Evolutionary conservation across 1,284 basidiomycete species (phyloP).

Genomic region (Cryptococcus sp.): DNA sequence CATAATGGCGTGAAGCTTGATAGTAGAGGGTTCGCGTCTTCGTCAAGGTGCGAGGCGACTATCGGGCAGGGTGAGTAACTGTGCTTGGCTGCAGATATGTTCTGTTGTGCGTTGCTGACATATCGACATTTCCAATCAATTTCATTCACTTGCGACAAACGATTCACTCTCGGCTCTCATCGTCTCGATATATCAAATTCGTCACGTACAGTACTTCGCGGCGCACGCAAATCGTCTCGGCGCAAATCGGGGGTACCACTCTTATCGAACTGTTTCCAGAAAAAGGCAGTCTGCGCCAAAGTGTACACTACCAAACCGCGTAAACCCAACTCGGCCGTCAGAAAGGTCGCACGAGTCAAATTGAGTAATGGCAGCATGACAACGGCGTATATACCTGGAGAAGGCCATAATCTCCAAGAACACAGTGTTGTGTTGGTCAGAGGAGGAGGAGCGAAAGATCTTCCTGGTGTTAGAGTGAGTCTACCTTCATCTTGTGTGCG

Average conservation of each 20-base stretch:
- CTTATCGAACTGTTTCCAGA: constrained; percentile 74
- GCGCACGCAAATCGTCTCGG: constrained; percentile 54
- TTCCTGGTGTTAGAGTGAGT: constrained; percentile 88
- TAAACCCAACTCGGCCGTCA: constrained; percentile 98
- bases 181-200: background rate
- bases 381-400: constrained; percentile 94
- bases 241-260: constrained; percentile 70
- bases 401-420: constrained; percentile 97
- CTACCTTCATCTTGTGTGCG: background rate
- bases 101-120: background rate
- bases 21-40: constrained; percentile 62
- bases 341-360: constrained; percentile 94
- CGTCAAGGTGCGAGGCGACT: constrained; percentile 63
- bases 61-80: constrained; percentile 66
- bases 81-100: too few relatives aligned
- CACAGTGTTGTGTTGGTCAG: constrained; percentile 92
- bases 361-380: constrained; percentile 85
- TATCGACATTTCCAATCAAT: background rate
- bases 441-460: constrained; percentile 94
- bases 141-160: background rate
- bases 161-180: background rate
- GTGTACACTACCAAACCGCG: constrained; percentile 87
- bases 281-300: constrained; percentile 83
- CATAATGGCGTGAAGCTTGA: constrained; percentile 22
- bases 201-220: constrained; percentile 52